phyloP scores from a whole-genome alignment of 2,329 filamentous ascomycete species.

The Microcera coccophila region DNA sequence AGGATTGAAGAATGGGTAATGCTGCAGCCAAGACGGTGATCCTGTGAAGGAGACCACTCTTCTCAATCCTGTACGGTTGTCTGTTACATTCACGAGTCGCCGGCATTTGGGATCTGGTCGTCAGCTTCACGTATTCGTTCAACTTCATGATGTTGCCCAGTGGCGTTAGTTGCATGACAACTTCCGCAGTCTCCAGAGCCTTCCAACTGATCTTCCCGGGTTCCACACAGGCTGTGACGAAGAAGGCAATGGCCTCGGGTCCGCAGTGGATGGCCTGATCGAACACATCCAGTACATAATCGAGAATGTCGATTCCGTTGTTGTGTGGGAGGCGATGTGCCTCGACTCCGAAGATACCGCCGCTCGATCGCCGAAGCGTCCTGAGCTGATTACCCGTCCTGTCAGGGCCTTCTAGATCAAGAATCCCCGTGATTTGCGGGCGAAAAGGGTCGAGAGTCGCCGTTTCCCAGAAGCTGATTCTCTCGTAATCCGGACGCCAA shows the following conservation, averaged over 20 bases:
- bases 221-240: constrained; percentile 8
- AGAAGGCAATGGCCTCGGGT: constrained; percentile 6
- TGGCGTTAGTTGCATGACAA: constrained; percentile 4
- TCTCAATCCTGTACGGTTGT: background rate
- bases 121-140: background rate
- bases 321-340: constrained; percentile 2
- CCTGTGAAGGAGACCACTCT: constrained; percentile 1
- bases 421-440: background rate
- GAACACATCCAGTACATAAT: constrained; percentile 5
- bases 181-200: constrained; percentile 4
- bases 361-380: constrained; percentile 9
- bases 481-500: constrained; percentile 4
- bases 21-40: constrained; percentile 3
- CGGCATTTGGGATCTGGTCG: background rate
- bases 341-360: constrained; percentile 1
- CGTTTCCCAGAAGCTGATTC: constrained; percentile 9
- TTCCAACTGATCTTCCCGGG: constrained; percentile 6
- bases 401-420: constrained; percentile 12
- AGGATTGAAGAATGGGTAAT: constrained; percentile 1
- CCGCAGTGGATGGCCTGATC: constrained; percentile 6
- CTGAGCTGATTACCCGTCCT: constrained; percentile 4
- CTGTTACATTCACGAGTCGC: background rate
- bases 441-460: constrained; percentile 1
- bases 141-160: background rate
- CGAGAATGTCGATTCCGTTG: constrained; percentile 7